Evolutionary conservation across 2,329 filamentous ascomycete genomes (phyloP).

Genomic region (Rachicladosporium sp.): DNA sequence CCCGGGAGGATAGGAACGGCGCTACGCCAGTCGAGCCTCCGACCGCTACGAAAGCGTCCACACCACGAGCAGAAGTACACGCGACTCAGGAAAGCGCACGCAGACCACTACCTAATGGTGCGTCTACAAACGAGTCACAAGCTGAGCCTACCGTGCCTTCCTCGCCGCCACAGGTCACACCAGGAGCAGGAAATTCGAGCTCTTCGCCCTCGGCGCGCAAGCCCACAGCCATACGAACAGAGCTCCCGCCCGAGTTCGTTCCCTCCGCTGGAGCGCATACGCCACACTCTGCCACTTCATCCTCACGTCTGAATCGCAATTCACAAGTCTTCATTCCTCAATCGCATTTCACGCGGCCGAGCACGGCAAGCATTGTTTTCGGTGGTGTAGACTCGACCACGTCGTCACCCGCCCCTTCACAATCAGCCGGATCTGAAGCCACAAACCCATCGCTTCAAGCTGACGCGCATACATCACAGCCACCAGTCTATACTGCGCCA

Average conservation of each 20-base stretch:
- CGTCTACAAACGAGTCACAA: neutral
- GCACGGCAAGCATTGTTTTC: conserved; percentile 25
- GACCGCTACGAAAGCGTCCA: neutral
- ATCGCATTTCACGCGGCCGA: conserved; percentile 13
- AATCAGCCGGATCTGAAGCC: conserved; percentile 11
- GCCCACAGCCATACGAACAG: conserved; percentile 14
- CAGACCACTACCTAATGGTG: neutral
- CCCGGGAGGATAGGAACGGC: neutral
- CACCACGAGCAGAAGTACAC: neutral
- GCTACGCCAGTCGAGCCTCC: neutral
- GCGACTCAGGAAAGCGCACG: neutral
- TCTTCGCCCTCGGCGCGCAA: conserved; percentile 9
- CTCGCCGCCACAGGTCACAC: neutral
- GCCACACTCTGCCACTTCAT: conserved; percentile 13
- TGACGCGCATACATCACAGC: conserved; percentile 3
- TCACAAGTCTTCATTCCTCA: conserved; percentile 7
- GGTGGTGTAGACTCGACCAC: conserved; percentile 26
- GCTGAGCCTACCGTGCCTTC: neutral
- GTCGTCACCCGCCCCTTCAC: conserved; percentile 25
- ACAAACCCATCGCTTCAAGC: too few species aligned
- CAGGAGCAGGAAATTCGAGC: neutral
- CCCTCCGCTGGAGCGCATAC: conserved; percentile 16
- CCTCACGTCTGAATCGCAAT: conserved; percentile 5
- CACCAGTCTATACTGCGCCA: conserved; percentile 16
- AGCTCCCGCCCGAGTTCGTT: conserved; percentile 21